These are phyloP conservation scores for Amyloporia xantha DNA, from an alignment of 768 basidiomycete species.

Conservation along the genomic window DNA sequence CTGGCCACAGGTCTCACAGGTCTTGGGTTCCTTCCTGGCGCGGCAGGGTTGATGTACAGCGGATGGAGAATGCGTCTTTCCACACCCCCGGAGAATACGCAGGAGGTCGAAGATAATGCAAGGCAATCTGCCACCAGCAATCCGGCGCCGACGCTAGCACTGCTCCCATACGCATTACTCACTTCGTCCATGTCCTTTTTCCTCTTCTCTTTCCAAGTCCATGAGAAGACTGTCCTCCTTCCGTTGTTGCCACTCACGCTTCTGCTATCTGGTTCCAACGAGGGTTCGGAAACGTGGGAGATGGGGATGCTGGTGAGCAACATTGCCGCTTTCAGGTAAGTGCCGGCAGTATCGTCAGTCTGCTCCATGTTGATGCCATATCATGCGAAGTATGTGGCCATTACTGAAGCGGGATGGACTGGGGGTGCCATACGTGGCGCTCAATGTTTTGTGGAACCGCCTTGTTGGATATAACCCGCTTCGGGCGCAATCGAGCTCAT, in stretches of 20 bases:
- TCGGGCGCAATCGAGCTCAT: conserved; percentile 35
- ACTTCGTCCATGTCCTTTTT: conserved; percentile 88
- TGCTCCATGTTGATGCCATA: no score
- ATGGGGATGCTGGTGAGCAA: conserved; percentile 76
- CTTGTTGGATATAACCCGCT: conserved; percentile 74
- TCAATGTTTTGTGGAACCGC: conserved; percentile 74
- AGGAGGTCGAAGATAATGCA: background rate
- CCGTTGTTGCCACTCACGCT: conserved; percentile 83
- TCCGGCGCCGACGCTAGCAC: conserved; percentile 49
- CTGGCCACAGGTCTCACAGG: conserved; percentile 62
- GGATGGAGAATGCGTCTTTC: conserved; percentile 25
- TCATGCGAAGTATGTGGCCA: conserved; percentile 83
- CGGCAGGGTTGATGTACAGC: conserved; percentile 36
- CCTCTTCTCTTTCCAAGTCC: conserved; percentile 93
- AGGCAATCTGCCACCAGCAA: conserved; percentile 11
- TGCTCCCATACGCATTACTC: conserved; percentile 78
- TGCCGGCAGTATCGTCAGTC: background rate
- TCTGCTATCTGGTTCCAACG: conserved; percentile 53
- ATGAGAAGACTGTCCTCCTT: conserved; percentile 87
- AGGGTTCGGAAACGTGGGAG: conserved; percentile 36
- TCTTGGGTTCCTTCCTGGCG: conserved; percentile 62
- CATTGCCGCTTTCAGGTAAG: conserved; percentile 82
- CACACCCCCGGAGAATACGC: conserved; percentile 3
- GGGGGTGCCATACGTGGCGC: conserved; percentile 63
- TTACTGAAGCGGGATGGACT: conserved; percentile 75